phyloP scores from a whole-genome alignment of 2,329 filamentous ascomycete genomes.

The Aspergillus calidoustus region DNA sequence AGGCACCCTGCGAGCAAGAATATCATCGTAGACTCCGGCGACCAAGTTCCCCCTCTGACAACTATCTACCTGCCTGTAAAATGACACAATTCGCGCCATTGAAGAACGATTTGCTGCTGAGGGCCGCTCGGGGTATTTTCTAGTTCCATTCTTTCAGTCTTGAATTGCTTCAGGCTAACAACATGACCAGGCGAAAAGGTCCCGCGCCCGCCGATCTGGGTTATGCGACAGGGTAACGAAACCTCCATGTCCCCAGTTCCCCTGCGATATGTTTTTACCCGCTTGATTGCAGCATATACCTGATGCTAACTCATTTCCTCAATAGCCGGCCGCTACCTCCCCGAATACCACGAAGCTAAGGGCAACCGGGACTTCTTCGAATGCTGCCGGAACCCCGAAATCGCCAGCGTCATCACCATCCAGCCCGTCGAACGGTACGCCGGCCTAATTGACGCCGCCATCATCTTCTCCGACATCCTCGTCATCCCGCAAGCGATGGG shows the following conservation, averaged over 20 bases:
- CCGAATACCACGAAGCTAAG: slow-evolving; percentile 97
- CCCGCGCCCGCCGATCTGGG: slow-evolving; percentile 94
- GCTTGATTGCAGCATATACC: not conserved
- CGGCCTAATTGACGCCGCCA: slow-evolving; percentile 91
- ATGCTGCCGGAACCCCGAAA: slow-evolving; percentile 91
- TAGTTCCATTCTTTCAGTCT: too few species aligned
- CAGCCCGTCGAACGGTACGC: slow-evolving; percentile 92
- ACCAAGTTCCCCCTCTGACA: slow-evolving; percentile 25
- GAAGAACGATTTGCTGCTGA: slow-evolving; percentile 89
- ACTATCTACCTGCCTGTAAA: slow-evolving; percentile 32
- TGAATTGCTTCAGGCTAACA: slow-evolving; percentile 18
- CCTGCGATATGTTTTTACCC: not conserved
- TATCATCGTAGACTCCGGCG: slow-evolving; percentile 17
- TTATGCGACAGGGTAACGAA: slow-evolving; percentile 91
- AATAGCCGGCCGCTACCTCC: slow-evolving; percentile 90
- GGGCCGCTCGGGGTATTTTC: slow-evolving; percentile 80
- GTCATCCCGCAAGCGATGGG: slow-evolving; percentile 98
- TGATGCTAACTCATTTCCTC: slow-evolving; percentile 4
- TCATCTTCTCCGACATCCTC: slow-evolving; percentile 98
- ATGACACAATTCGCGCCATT: slow-evolving; percentile 82
- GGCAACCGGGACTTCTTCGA: slow-evolving; percentile 92
- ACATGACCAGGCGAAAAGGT: slow-evolving; percentile 74
- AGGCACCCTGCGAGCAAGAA: slow-evolving; percentile 22
- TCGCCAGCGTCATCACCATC: slow-evolving; percentile 89
- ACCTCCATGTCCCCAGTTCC: not conserved